Percentiles rank a stretch among this genome's conserved stretches.
Evolutionary conservation across 352 stramenopile genomes (phyloP).

Genomic region (Thalassiosira mediterranea): DNA sequence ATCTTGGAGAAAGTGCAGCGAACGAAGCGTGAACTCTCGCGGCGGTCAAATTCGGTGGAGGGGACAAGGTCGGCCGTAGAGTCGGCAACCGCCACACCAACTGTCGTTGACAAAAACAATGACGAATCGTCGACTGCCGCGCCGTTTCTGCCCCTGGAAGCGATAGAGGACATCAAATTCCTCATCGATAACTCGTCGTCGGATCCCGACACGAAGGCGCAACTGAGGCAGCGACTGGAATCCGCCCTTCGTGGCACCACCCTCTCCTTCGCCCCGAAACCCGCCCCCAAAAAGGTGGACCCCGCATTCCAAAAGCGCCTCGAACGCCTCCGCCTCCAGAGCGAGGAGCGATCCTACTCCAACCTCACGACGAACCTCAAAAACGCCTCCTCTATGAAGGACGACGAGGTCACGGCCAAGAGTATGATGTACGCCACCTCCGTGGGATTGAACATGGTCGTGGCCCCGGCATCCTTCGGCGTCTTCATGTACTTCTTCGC

Average conservation of each 20-base stretch:
- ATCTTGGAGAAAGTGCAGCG: neutral
- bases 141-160: neutral
- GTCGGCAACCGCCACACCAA: neutral
- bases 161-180: too few relatives aligned
- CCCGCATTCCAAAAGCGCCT: constrained; percentile 54
- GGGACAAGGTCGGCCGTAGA: neutral
- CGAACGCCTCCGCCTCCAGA: constrained; percentile 50
- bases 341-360: constrained; percentile 70
- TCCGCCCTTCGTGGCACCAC: constrained; percentile 5
- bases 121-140: constrained; percentile 1
- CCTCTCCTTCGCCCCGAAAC: neutral
- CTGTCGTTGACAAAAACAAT: neutral
- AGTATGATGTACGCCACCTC: constrained; percentile 79
- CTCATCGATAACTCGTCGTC: too few relatives aligned
- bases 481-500: constrained; percentile 82
- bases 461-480: constrained; percentile 74
- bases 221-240: constrained; percentile 14
- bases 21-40: neutral
- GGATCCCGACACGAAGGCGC: neutral
- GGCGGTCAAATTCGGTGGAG: neutral
- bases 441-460: constrained; percentile 81
- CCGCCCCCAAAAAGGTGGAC: neutral
- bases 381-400: constrained; percentile 21
- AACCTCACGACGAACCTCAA: constrained; percentile 64
- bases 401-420: constrained; percentile 68